Evolutionary conservation across 2,329 filamentous ascomycete species (phyloP).

Genomic region (Reticulascus tulasneorum): DNA sequence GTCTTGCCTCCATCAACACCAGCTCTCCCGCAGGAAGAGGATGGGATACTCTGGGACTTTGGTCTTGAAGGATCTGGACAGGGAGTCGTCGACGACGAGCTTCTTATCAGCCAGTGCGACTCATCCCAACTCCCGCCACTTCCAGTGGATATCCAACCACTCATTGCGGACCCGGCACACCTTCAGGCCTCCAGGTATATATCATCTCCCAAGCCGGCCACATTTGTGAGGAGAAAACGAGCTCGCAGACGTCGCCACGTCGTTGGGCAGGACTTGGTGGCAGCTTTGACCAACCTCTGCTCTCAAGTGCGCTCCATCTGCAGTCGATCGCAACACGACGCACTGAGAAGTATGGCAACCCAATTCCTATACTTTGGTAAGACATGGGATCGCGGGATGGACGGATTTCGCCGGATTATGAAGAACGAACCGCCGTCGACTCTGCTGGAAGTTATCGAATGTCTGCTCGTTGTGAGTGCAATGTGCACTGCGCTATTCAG

Average conservation of each 20-base stretch:
- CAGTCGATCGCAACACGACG: not conserved
- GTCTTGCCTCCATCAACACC: conserved; percentile 2
- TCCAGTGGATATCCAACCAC: too few species aligned
- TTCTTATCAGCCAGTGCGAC: too few species aligned
- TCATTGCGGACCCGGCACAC: too few species aligned
- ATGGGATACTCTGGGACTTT: too few species aligned
- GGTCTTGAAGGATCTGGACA: too few species aligned
- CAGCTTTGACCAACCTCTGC: conserved; percentile 8
- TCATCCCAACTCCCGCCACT: too few species aligned
- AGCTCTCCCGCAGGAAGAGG: too few species aligned
- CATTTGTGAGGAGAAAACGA: conserved; percentile 2
- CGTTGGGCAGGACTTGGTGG: conserved; percentile 9
- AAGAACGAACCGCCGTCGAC: conserved; percentile 12
- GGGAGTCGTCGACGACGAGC: too few species aligned
- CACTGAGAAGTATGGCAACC: not conserved
- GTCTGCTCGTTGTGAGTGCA: conserved; percentile 12
- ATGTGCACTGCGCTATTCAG: conserved; percentile 7
- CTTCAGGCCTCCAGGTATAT: too few species aligned
- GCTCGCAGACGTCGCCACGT: conserved; percentile 4
- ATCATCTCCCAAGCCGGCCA: too few species aligned
- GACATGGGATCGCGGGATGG: conserved; percentile 12
- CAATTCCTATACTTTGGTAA: conserved; percentile 2
- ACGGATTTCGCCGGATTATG: conserved; percentile 11
- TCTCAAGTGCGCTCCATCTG: conserved; percentile 6
- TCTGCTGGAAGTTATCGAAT: conserved; percentile 10